Evolutionary conservation across 2,329 filamentous ascomycete species (phyloP), one percentile per base, ranked within the genome.

Genomic region (Paecilomyces formosus): DNA sequence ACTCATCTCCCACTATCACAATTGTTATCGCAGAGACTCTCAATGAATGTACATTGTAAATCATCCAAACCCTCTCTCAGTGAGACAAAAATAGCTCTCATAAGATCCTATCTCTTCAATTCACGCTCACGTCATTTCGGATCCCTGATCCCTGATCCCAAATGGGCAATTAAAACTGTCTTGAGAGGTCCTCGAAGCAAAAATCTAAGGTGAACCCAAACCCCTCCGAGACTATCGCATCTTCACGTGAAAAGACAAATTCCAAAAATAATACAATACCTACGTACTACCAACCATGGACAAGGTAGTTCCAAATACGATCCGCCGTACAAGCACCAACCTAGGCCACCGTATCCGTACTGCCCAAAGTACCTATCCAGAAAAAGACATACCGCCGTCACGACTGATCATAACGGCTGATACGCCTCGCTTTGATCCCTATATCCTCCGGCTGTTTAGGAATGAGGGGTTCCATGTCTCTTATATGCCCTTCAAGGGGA

Each of bases 401-500:
- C 50, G 50, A 15, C 68, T 77, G 18, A 63, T 68, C 26, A 52
- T 72, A 57, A 68, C 67, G 51, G 71, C 70, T 15, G 64, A 71
- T 56, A 64, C 67, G 1, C 60, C 61, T n/a, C 58, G 68, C 31
- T 85, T 85, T 63, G 82, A 86, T 66, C 66, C 76, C 15, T 74
- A 78, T 31, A 79, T 79, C 2, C 69, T 82, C 50, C 73, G 78
- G 39, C 78, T 81, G 53, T 85, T 83, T 76, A 71, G 75, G 33
- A 78, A 80, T 3, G 84, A 87, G 69, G 84, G 84, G 2, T 86
- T 86, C 66, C 69, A 77, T 6, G 78, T 84, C 30, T 74, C 74
- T 31, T 86, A 86, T 65, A 65, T 86, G 1, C 78, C 81, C 1
- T 79, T 81, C 51, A 55, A 54, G n/a, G 80, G 81, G n/a, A 68